Evolutionary conservation across 306 rosid species (phyloP).

Genomic region (Cucumis sativus): Cucumber_9930_V3 NC_026655.2:20522501-20523000

Average conservation of each 20-base stretch:
- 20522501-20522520: background rate
- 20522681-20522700: background rate
- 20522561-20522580: background rate
- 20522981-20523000: slow-evolving; percentile 65
- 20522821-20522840: slow-evolving; percentile 23
- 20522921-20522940: slow-evolving; percentile 83
- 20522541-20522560: background rate
- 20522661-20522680: background rate
- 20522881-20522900: slow-evolving; percentile 77
- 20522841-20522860: slow-evolving; percentile 64
- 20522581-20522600: background rate
- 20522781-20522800: background rate
- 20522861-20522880: slow-evolving; percentile 45
- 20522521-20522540: background rate
- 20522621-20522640: background rate
- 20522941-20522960: slow-evolving; percentile 77
- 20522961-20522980: slow-evolving; percentile 48
- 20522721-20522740: background rate
- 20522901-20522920: slow-evolving; percentile 81
- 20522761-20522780: background rate
- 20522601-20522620: background rate
- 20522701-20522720: background rate
- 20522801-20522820: background rate
- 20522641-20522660: background rate
- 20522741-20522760: too few relatives aligned